A percentile compares a stretch with the other conserved stretches of the same genome.
These are phyloP conservation scores for Fomitiporia mediterranea DNA, from an alignment of 1,284 basidiomycete species.

Conservation along the genomic window DNA sequence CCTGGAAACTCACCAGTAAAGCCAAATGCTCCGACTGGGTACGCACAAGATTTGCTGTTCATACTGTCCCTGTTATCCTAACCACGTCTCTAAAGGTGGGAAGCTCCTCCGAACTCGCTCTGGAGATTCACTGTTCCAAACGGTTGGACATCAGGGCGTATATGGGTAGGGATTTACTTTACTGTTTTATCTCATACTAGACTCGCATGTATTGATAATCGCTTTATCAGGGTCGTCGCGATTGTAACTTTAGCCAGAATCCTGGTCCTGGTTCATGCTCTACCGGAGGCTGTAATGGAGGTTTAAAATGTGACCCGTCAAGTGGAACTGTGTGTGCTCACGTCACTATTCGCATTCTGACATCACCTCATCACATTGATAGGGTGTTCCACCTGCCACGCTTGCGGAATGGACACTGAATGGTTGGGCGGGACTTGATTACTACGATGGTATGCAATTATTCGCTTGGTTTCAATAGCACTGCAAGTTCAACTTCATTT, in stretches of 20 bases:
- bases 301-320: constrained; percentile 36
- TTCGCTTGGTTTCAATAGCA: constrained; percentile 23
- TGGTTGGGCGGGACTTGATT: constrained; percentile 36
- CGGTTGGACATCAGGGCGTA: constrained; percentile 30
- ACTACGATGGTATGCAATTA: constrained; percentile 40
- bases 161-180: constrained; percentile 22
- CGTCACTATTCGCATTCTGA: too few relatives aligned
- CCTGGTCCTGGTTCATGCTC: constrained; percentile 40
- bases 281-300: constrained; percentile 44
- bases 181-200: not conserved
- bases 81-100: constrained; percentile 26
- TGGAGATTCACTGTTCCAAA: constrained; percentile 27
- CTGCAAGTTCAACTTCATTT: constrained; percentile 22
- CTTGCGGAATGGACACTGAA: constrained; percentile 54
- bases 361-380: too few relatives aligned
- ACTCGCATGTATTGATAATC: not conserved
- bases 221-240: constrained; percentile 41
- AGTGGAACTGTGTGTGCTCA: constrained; percentile 9
- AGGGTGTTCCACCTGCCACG: constrained; percentile 57
- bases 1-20: constrained; percentile 21
- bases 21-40: constrained; percentile 20
- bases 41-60: too few relatives aligned
- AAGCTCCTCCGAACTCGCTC: constrained; percentile 20
- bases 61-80: too few relatives aligned
- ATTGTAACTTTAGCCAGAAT: constrained; percentile 37